phyloP scores from a whole-genome alignment of 495 filamentous ascomycete species.

The Eremomyces bilateralis region DNA sequence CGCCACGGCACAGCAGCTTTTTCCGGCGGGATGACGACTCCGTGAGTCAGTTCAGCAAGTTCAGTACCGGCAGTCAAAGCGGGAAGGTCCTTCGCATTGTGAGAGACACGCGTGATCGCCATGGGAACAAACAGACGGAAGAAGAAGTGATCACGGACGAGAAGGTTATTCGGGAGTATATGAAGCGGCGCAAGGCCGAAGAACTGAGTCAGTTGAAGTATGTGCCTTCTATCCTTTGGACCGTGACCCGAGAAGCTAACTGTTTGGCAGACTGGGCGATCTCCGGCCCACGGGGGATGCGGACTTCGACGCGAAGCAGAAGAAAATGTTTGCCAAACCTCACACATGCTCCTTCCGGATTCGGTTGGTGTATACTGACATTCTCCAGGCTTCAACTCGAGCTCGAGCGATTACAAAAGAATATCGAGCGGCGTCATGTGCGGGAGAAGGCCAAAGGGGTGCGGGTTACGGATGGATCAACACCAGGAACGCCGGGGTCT shows the following conservation, averaged over 20 bases:
- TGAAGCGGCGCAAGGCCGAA: constrained; percentile 26
- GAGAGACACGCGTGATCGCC: constrained; percentile 35
- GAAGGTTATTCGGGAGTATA: constrained; percentile 47
- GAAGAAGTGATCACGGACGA: constrained; percentile 48
- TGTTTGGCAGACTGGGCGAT: constrained; percentile 27
- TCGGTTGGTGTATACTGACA: background rate
- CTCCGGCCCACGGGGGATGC: constrained; percentile 54
- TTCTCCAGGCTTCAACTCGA: constrained; percentile 45
- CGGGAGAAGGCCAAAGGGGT: constrained; percentile 74
- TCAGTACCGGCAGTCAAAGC: constrained; percentile 43
- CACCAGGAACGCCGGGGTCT: constrained; percentile 16
- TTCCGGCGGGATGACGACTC: constrained; percentile 51
- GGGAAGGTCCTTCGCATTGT: constrained; percentile 58
- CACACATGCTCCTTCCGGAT: constrained; percentile 1
- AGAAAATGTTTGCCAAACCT: constrained; percentile 23
- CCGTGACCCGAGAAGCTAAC: constrained; percentile 10
- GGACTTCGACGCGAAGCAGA: constrained; percentile 42
- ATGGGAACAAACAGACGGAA: constrained; percentile 36
- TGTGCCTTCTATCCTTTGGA: constrained; percentile 12
- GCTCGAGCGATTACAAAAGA: constrained; percentile 59
- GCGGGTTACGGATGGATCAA: constrained; percentile 14
- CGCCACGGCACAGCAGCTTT: constrained; percentile 29
- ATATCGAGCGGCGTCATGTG: constrained; percentile 73
- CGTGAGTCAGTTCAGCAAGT: constrained; percentile 64
- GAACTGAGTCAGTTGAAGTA: constrained; percentile 49